A percentile compares a stretch with the other conserved stretches of the same genome.
These are phyloP conservation scores for Fusarium subtropicale DNA, from an alignment of 2,329 filamentous ascomycete genomes.

Conservation along the genomic window DNA sequence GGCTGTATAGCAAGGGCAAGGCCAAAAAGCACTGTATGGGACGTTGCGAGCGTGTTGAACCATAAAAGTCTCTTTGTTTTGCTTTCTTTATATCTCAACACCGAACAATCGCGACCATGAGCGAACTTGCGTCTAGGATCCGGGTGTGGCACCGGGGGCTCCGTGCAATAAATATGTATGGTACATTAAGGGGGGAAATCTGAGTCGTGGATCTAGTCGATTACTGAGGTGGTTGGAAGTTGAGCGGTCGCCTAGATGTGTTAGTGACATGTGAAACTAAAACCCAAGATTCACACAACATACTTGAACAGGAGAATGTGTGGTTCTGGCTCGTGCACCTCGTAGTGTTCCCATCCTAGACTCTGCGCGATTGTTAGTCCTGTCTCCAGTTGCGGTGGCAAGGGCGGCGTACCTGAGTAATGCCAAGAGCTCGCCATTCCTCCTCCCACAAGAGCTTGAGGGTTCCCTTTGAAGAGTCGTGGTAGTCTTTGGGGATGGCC, in stretches of 20 bases:
- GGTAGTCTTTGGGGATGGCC: conserved; percentile 93
- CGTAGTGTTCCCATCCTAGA: conserved; percentile 98
- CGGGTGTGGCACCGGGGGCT: conserved; percentile 37
- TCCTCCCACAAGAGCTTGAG: conserved; percentile 98
- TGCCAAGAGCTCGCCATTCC: conserved; percentile 96
- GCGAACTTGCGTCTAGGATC: conserved; percentile 33
- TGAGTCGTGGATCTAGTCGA: conserved; percentile 29
- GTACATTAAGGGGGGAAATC: conserved; percentile 43
- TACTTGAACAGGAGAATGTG: conserved; percentile 99
- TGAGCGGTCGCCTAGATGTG: conserved; percentile 77
- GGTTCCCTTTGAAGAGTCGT: conserved; percentile 88
- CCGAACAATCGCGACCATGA: conserved; percentile 47
- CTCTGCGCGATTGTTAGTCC: conserved; percentile 68
- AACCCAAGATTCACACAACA: conserved; percentile 48
- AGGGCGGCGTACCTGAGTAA: conserved; percentile 81
- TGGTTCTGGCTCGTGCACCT: conserved; percentile 98
- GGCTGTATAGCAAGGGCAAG: conserved; percentile 2
- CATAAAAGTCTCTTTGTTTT: conserved; percentile 41
- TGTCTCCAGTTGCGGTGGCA: background rate
- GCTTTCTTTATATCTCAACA: conserved; percentile 47
- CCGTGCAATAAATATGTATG: conserved; percentile 46
- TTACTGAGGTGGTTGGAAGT: conserved; percentile 79
- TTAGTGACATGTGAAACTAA: background rate
- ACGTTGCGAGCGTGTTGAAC: conserved; percentile 42
- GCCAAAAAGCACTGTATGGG: conserved; percentile 38